Conservation (phyloP, 495 filamentous ascomycete genomes). For the Darksidea phi region DNA sequence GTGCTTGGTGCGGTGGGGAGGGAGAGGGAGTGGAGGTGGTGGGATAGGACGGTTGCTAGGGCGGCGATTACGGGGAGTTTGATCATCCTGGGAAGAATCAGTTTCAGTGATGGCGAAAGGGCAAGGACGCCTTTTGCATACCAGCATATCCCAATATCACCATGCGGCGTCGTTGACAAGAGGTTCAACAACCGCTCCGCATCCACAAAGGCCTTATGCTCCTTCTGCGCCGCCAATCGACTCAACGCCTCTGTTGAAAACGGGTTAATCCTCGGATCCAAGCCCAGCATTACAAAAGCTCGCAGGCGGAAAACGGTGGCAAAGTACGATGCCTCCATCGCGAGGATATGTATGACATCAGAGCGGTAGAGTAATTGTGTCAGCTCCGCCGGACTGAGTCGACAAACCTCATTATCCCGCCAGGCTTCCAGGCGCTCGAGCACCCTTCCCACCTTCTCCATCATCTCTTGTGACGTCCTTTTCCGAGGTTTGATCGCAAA, state of each 20-base stretch:
- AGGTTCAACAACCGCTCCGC: constrained; percentile 7
- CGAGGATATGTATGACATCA: constrained; percentile 16
- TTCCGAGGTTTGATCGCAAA: constrained; percentile 7
- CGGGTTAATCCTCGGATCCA: constrained; percentile 18
- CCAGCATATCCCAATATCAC: constrained; percentile 14
- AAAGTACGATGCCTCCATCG: constrained; percentile 22
- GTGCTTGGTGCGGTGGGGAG: no score
- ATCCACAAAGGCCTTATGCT: background rate
- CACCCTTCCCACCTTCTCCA: background rate
- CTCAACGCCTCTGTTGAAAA: constrained; percentile 15
- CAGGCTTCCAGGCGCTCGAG: background rate
- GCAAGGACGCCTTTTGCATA: background rate
- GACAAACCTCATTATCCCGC: constrained; percentile 15
- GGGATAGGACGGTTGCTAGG: constrained; percentile 8
- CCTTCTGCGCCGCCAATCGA: background rate
- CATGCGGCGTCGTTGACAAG: background rate
- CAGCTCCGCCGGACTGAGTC: constrained; percentile 12
- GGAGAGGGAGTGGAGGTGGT: background rate
- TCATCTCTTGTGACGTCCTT: background rate
- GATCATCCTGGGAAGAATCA: constrained; percentile 1
- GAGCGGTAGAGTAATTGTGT: constrained; percentile 23
- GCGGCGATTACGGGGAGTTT: constrained; percentile 13
- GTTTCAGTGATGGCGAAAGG: background rate
- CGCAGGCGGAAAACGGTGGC: constrained; percentile 18
- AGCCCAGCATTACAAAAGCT: constrained; percentile 7